Evolutionary conservation across 2,329 filamentous ascomycete species (phyloP).

Genomic region (Fusarium torulosum): DNA sequence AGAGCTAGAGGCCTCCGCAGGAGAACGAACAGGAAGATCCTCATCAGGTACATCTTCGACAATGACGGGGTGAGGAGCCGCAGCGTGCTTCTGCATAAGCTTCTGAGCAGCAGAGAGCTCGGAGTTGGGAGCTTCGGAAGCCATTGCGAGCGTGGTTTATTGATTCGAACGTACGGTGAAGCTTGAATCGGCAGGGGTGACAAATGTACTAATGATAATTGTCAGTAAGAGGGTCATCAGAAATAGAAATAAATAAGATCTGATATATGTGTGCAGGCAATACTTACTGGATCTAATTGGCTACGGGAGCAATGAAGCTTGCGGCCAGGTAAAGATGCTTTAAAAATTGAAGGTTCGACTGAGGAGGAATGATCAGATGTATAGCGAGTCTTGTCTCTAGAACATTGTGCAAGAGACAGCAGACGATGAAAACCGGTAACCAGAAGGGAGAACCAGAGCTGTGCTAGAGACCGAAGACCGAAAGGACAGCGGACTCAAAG

Average conservation of each 20-base stretch:
- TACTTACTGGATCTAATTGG: conserved; percentile 35
- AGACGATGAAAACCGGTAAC: conserved; percentile 55
- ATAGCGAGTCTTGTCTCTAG: conserved; percentile 52
- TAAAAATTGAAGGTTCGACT: conserved; percentile 35
- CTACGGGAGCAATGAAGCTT: conserved; percentile 45
- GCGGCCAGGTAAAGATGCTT: conserved; percentile 33
- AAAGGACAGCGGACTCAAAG: conserved; percentile 41
- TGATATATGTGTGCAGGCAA: background rate
- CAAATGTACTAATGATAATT: conserved; percentile 18
- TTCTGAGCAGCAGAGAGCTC: conserved; percentile 70
- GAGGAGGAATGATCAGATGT: conserved; percentile 46
- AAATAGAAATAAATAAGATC: background rate
- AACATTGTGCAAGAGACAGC: conserved; percentile 56
- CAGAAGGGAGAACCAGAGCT: conserved; percentile 58
- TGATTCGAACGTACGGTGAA: conserved; percentile 29
- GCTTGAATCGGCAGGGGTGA: conserved; percentile 18
- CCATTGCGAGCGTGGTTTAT: conserved; percentile 54
- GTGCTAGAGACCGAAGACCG: conserved; percentile 51
- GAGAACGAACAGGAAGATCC: conserved; percentile 72
- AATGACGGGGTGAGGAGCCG: conserved; percentile 70
- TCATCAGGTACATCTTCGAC: conserved; percentile 88
- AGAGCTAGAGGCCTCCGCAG: conserved; percentile 60
- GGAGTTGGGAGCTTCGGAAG: conserved; percentile 55
- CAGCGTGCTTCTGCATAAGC: conserved; percentile 73
- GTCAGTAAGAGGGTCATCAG: conserved; percentile 28